These are phyloP conservation scores for Neurospora cerealis DNA, from an alignment of 495 filamentous ascomycete genomes.

Conservation along the genomic window DNA sequence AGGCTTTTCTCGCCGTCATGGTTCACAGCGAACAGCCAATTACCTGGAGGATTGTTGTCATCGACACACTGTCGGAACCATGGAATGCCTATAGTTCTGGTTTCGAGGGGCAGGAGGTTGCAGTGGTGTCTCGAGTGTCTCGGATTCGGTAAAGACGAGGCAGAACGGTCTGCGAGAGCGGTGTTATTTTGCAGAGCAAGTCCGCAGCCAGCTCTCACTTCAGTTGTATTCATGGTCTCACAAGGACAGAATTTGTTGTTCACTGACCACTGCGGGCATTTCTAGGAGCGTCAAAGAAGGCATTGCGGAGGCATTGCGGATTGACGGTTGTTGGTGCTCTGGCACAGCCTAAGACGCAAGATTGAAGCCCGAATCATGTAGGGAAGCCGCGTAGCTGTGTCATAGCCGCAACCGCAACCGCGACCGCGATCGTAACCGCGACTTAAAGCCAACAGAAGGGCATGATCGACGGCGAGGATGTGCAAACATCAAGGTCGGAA, in stretches of 20 bases:
- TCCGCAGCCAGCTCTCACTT: neutral
- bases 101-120: neutral
- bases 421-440: neutral
- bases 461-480: neutral
- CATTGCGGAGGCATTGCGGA: neutral
- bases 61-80: neutral
- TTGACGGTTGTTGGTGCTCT: neutral
- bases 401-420: neutral
- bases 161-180: neutral
- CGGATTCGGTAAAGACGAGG: neutral
- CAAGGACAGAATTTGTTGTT: neutral
- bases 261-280: neutral
- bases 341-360: neutral
- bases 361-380: neutral
- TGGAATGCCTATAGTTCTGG: neutral
- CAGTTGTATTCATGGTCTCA: neutral
- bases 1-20: neutral
- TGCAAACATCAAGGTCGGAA: neutral
- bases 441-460: neutral
- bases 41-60: neutral
- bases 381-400: neutral
- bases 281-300: neutral
- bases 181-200: neutral
- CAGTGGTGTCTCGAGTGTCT: neutral
- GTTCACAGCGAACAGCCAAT: neutral